Evolutionary conservation across 768 basidiomycete genomes (phyloP), one percentile per base, ranked within the genome.

Genomic region (Phaffia tasmanica): DNA sequence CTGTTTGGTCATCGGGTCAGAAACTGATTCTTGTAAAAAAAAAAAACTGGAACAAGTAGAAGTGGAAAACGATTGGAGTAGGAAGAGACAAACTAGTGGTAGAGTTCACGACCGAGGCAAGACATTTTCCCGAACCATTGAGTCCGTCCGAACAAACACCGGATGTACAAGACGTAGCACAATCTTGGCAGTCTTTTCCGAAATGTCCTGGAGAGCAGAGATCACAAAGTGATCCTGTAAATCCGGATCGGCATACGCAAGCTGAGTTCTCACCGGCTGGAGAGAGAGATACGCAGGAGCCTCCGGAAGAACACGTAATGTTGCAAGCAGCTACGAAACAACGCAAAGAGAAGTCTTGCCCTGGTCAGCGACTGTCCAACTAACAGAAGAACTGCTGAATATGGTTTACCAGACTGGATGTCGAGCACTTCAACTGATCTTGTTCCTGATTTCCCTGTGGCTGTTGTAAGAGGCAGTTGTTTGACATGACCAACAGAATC

Each of bases 201-300:
- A 87, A 94, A 75, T 86, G 86, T 0, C 87, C 87, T 6, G 80
- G 46, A 1, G 83, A 79, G 71, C 90, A 94, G 0, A 83, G 78
- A 73, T 92, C 89, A 77, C 91, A 94, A 0, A 85, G 84, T 5
- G 84, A 74, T 3, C 90, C 90, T 0, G 81, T 83, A 74, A 91
- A 93, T 0, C 87, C 87, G 1, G 82, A 67, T 0, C 83, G 80
- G 72, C 90, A 94, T 0, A 79, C 76, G 72, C 90, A 94, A 18
- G 81, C 83, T 11, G 86, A 87, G 23, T 57, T 67, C 47, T 27
- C 25, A 16, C 50, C 29, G 21, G 46, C 27, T 16, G 23, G 18
- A 15, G 27, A 25, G 0, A 82, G 81, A 0, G 84, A 75, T 0
- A 85, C 83, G 72, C 90, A 94, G 7, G 86, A 77, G 15, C 88